These are phyloP conservation scores for Daldinia grandis DNA, from an alignment of 495 filamentous ascomycete genomes.

Conservation along the genomic window DNA sequence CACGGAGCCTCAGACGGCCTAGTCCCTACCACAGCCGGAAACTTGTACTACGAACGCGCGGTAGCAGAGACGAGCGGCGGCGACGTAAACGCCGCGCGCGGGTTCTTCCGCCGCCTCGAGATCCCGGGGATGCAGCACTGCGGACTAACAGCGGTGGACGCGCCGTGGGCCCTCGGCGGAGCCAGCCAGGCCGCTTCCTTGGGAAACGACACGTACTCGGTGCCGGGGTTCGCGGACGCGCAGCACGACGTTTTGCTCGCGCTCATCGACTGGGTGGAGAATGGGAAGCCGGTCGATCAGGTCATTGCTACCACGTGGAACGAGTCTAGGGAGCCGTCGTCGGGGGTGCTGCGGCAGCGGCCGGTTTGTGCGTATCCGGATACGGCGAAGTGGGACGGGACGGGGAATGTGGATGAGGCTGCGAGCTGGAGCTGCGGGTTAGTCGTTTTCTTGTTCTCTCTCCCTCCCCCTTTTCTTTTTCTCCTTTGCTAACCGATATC, in stretches of 20 bases:
- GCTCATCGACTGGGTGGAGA: slow-evolving; percentile 60
- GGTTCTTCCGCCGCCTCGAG: slow-evolving; percentile 51
- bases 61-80: slow-evolving; percentile 46
- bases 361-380: slow-evolving; percentile 53
- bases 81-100: slow-evolving; percentile 28
- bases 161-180: slow-evolving; percentile 53
- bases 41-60: slow-evolving; percentile 58
- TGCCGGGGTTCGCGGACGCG: slow-evolving; percentile 55
- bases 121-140: slow-evolving; percentile 56
- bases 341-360: slow-evolving; percentile 48
- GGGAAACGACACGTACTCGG: slow-evolving; percentile 41
- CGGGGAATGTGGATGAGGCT: slow-evolving; percentile 35
- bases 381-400: slow-evolving; percentile 41
- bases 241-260: slow-evolving; percentile 57
- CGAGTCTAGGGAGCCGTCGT: slow-evolving; percentile 33
- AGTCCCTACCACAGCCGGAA: slow-evolving; percentile 54
- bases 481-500: slow-evolving; percentile 9
- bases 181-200: slow-evolving; percentile 40
- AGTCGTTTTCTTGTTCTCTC: slow-evolving; percentile 9
- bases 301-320: slow-evolving; percentile 54
- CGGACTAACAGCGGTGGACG: slow-evolving; percentile 35
- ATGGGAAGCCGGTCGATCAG: slow-evolving; percentile 43
- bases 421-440: slow-evolving; percentile 45
- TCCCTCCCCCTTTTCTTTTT: background rate
- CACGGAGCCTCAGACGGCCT: slow-evolving; percentile 61